A percentile compares a stretch with the other conserved stretches of the same genome.
Conservation (phyloP, 176 grass and related monocot species). For the Themeda triandra region DNA sequence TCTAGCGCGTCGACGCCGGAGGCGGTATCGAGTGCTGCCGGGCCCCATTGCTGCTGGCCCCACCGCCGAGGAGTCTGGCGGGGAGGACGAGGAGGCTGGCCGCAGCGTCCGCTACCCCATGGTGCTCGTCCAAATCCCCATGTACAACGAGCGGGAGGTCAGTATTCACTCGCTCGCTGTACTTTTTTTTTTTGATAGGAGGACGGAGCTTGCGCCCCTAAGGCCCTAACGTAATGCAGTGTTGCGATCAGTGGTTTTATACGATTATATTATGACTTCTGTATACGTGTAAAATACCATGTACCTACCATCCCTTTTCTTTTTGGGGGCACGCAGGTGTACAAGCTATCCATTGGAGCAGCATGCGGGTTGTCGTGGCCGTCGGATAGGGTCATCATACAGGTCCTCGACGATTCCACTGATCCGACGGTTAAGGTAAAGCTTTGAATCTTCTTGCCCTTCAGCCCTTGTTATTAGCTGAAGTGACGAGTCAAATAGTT, state of each 20-base stretch:
- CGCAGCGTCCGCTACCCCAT: conserved; percentile 51
- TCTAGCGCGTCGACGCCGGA: conserved; percentile 33
- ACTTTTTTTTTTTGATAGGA: no score
- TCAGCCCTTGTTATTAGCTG: not conserved
- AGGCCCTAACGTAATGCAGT: no score
- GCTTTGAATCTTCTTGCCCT: not conserved
- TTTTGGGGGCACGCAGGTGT: conserved; percentile 47
- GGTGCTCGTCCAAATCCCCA: conserved; percentile 99
- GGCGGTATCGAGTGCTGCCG: conserved; percentile 27
- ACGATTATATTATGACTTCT: not conserved
- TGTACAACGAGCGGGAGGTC: conserved; percentile 97
- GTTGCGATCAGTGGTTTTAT: not conserved
- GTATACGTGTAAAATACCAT: not conserved
- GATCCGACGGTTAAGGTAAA: conserved; percentile 85
- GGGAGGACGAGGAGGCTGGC: conserved; percentile 28
- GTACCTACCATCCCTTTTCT: not conserved
- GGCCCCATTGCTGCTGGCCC: conserved; percentile 37
- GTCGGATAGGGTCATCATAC: conserved; percentile 81
- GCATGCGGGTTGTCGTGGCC: conserved; percentile 82
- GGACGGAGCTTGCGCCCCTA: no score
- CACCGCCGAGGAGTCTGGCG: not conserved
- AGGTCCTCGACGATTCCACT: conserved; percentile 90
- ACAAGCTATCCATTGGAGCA: conserved; percentile 87
- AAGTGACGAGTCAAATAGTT: not conserved
- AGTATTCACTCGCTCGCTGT: not conserved